Evolutionary conservation across 345 rosid species (phyloP).

Genomic region (Populus pruinosa): DNA sequence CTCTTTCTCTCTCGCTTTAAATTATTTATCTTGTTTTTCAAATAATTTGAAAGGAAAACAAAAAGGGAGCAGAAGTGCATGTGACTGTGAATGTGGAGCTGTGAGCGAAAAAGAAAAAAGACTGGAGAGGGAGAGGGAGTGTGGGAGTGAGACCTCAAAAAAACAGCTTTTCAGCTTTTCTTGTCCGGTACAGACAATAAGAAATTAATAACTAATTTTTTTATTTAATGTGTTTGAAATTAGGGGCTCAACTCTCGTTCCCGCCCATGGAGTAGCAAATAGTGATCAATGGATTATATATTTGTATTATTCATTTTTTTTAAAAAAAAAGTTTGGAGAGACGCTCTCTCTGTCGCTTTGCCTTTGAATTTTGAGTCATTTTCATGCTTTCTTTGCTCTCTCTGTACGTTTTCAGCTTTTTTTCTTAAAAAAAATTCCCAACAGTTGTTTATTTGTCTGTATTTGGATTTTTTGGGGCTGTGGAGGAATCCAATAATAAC

Average conservation of each 20-base stretch:
- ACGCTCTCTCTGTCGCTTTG: conserved; percentile 6
- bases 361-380: conserved; percentile 17
- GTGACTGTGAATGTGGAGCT: conserved; percentile 24
- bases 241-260: conserved; percentile 17
- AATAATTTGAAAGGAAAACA: not conserved
- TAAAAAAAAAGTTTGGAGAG: not conserved
- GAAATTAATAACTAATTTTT: not conserved
- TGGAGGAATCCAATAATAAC: not conserved
- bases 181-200: not conserved
- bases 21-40: not conserved
- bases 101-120: not conserved
- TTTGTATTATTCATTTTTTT: not conserved
- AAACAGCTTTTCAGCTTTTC: conserved; percentile 36
- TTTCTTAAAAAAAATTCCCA: not conserved
- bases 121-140: not conserved
- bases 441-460: not conserved
- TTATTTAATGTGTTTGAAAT: conserved; percentile 21
- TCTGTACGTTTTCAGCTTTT: not conserved
- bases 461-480: not conserved
- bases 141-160: not conserved
- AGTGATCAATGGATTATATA: not conserved
- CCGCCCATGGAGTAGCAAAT: conserved; percentile 21
- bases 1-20: not conserved
- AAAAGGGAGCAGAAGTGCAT: conserved; percentile 4
- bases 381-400: not conserved